Conservation (phyloP, 2,329 filamentous ascomycete genomes). For the Aspergillus sp. region DNA sequence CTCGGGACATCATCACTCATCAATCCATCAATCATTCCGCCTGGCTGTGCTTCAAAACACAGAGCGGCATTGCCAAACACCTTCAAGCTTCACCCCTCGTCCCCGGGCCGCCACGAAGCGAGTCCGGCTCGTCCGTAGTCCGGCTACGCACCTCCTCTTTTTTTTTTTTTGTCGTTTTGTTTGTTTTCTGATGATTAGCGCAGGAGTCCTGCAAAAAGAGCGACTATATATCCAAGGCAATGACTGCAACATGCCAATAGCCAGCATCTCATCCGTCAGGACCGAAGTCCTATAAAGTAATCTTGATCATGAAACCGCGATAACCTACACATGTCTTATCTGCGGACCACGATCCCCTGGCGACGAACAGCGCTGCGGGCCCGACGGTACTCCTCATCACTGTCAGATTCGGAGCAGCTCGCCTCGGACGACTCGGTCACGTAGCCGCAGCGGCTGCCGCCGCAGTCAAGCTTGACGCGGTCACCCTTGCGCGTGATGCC, state of each 20-base stretch:
- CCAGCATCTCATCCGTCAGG: not conserved
- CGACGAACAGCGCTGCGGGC: slow-evolving; percentile 34
- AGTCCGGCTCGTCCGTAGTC: slow-evolving; percentile 15
- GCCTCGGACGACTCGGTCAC: slow-evolving; percentile 61
- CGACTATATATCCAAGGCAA: slow-evolving; percentile 15
- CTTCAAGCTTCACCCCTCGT: not conserved
- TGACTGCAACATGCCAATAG: slow-evolving; percentile 6
- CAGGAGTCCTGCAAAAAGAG: slow-evolving; percentile 13
- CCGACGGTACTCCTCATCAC: slow-evolving; percentile 38
- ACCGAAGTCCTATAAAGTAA: no score
- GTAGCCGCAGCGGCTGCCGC: slow-evolving; percentile 82
- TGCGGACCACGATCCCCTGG: slow-evolving; percentile 39
- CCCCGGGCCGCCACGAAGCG: slow-evolving; percentile 8
- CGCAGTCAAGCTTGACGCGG: slow-evolving; percentile 94
- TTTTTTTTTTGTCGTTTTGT: slow-evolving; percentile 8
- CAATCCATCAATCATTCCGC: slow-evolving; percentile 5
- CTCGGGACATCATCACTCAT: not conserved
- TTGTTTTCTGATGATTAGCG: slow-evolving; percentile 4
- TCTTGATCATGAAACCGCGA: no score
- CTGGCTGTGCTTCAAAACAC: slow-evolving; percentile 3
- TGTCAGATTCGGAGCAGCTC: slow-evolving; percentile 62
- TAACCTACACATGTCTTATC: slow-evolving; percentile 20
- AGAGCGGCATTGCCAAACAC: slow-evolving; percentile 1
- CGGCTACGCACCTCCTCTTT: slow-evolving; percentile 1
- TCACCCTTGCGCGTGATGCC: slow-evolving; percentile 92